Percentiles rank a stretch among this genome's conserved stretches.
Conservation (phyloP, 2,329 filamentous ascomycete genomes). For the Fusarium sp. region DNA sequence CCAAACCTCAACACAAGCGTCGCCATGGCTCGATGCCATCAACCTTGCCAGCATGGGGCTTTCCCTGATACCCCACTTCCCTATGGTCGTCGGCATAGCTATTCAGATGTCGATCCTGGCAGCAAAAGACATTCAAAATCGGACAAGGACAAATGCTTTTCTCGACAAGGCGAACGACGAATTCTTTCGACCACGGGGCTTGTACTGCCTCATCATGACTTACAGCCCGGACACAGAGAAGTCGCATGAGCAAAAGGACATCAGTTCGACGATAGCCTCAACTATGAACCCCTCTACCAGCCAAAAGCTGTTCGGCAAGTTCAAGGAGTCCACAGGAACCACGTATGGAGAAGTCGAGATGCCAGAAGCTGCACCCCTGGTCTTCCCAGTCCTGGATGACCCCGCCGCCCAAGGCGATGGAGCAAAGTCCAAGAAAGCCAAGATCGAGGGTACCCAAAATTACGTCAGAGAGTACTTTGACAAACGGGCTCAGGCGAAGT, state of each 20-base stretch:
- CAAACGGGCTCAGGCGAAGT: slow-evolving; percentile 19
- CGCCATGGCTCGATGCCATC: slow-evolving; percentile 30
- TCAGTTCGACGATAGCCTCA: slow-evolving; percentile 11
- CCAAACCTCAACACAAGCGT: slow-evolving; percentile 30
- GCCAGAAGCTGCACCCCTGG: slow-evolving; percentile 13
- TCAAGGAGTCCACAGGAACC: slow-evolving; percentile 10
- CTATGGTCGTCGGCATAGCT: slow-evolving; percentile 33
- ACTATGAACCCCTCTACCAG: slow-evolving; percentile 5
- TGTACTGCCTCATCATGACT: slow-evolving; percentile 35
- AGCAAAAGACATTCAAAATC: slow-evolving; percentile 21
- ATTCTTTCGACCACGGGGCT: slow-evolving; percentile 32
- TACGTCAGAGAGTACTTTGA: slow-evolving; percentile 25
- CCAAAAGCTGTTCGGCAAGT: slow-evolving; percentile 8
- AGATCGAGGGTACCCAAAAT: slow-evolving; percentile 2
- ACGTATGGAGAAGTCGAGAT: slow-evolving; percentile 18
- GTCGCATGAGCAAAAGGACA: not conserved
- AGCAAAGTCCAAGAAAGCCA: slow-evolving; percentile 6
- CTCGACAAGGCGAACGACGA: slow-evolving; percentile 32
- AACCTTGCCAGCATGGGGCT: slow-evolving; percentile 24
- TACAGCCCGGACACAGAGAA: slow-evolving; percentile 16
- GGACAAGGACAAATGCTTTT: slow-evolving; percentile 31
- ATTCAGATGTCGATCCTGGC: slow-evolving; percentile 20
- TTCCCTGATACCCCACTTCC: slow-evolving; percentile 20
- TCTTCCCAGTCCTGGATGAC: slow-evolving; percentile 17
- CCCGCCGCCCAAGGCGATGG: not conserved